Conservation (phyloP, 441 rosid genomes). For the Adansonia gregorii region DNA sequence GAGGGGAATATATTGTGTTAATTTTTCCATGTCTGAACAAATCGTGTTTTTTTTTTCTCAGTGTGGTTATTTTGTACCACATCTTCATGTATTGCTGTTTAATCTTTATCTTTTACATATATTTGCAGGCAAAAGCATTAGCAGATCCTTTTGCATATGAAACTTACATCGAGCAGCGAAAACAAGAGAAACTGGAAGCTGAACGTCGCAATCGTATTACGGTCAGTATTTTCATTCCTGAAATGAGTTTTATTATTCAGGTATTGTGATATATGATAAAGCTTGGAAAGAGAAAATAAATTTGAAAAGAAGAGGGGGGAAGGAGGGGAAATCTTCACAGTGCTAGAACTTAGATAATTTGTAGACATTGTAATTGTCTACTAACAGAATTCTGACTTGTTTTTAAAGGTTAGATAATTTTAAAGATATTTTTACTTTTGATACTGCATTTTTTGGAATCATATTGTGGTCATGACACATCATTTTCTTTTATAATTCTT, state of each 20-base stretch:
- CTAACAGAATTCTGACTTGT: neutral
- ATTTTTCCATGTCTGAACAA: neutral
- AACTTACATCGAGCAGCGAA: slow-evolving; percentile 60
- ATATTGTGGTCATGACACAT: neutral
- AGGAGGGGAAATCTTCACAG: neutral
- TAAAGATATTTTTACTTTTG: neutral
- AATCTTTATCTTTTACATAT: slow-evolving; percentile 16
- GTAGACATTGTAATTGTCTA: neutral
- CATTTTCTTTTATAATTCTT: neutral
- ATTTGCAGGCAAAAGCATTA: slow-evolving; percentile 63
- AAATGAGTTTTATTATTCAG: neutral
- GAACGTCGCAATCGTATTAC: slow-evolving; percentile 63
- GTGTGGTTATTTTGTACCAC: neutral
- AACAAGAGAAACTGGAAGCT: slow-evolving; percentile 64
- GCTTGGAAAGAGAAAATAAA: slow-evolving; percentile 14
- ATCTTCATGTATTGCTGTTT: slow-evolving; percentile 2
- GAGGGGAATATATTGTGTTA: neutral
- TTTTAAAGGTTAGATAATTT: neutral
- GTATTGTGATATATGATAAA: neutral
- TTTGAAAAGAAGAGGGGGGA: neutral
- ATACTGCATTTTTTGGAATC: neutral
- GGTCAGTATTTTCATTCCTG: slow-evolving; percentile 43
- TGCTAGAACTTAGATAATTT: neutral
- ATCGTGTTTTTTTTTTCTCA: neutral
- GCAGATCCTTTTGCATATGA: slow-evolving; percentile 75